Evolutionary conservation across 2,329 filamentous ascomycete genomes (phyloP).

Genomic region (Bipolaris bicolor): DNA sequence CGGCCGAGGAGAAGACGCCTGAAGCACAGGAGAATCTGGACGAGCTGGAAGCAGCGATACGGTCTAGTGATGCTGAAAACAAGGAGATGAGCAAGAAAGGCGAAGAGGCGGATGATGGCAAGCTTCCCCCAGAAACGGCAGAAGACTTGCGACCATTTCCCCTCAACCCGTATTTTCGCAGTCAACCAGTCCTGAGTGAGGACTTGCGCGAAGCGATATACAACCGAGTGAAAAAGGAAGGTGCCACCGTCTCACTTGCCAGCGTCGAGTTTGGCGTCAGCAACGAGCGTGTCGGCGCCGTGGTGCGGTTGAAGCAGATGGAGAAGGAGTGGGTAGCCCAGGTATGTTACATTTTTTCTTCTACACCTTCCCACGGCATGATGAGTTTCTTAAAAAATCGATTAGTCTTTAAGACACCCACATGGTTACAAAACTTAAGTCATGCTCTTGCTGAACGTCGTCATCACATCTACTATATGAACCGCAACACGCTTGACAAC

Average conservation of each 20-base stretch:
- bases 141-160: slow-evolving; percentile 68
- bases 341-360: slow-evolving; percentile 62
- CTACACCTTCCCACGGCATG: slow-evolving; percentile 50
- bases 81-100: slow-evolving; percentile 20
- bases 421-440: slow-evolving; percentile 81
- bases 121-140: slow-evolving; percentile 39
- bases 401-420: slow-evolving; percentile 99
- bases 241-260: slow-evolving; percentile 71
- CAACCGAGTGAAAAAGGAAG: slow-evolving; percentile 67
- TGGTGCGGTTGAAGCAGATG: slow-evolving; percentile 83
- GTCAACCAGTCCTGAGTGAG: slow-evolving; percentile 76
- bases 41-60: slow-evolving; percentile 35
- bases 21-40: slow-evolving; percentile 40
- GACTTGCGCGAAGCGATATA: slow-evolving; percentile 76
- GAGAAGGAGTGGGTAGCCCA: slow-evolving; percentile 78
- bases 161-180: slow-evolving; percentile 72
- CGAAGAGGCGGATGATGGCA: slow-evolving; percentile 24
- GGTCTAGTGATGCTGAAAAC: slow-evolving; percentile 27
- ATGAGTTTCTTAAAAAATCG: slow-evolving; percentile 78
- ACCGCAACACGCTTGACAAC: not conserved
- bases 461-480: not conserved
- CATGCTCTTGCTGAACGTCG: slow-evolving; percentile 74
- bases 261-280: slow-evolving; percentile 80
- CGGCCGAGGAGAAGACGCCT: slow-evolving; percentile 32
- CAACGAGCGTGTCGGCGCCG: slow-evolving; percentile 81